These are phyloP conservation scores for Curvularia lunata DNA, from an alignment of 2,329 filamentous ascomycete species.

Conservation along the genomic window DNA sequence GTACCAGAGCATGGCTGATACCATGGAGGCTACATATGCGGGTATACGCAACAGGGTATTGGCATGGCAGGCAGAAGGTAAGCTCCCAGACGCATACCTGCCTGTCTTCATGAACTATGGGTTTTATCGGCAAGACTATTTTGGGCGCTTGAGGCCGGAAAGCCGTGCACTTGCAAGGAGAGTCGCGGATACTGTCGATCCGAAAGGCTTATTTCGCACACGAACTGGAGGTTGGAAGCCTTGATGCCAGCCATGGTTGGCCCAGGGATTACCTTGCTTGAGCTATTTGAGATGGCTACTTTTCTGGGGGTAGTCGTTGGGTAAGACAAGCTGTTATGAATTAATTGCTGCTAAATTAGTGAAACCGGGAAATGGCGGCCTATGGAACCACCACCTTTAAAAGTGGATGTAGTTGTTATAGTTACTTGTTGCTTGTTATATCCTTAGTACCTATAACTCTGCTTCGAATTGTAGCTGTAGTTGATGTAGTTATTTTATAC, in stretches of 20 bases:
- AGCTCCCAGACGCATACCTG: conserved; percentile 51
- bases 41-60: conserved; percentile 48
- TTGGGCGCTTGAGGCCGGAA: conserved; percentile 48
- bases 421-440: too few species aligned
- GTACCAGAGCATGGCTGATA: conserved; percentile 51
- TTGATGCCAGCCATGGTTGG: conserved; percentile 8
- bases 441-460: too few species aligned
- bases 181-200: conserved; percentile 51
- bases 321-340: not conserved
- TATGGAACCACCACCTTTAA: too few species aligned
- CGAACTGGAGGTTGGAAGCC: conserved; percentile 54
- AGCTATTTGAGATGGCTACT: not conserved
- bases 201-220: conserved; percentile 49
- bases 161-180: conserved; percentile 43
- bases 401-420: too few species aligned
- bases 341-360: not conserved
- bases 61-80: conserved; percentile 47
- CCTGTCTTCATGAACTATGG: conserved; percentile 59
- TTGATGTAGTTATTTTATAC: too few species aligned
- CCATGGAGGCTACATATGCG: conserved; percentile 49
- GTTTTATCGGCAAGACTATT: conserved; percentile 55
- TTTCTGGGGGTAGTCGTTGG: not conserved
- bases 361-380: too few species aligned
- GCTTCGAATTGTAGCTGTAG: too few species aligned
- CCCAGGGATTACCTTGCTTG: not conserved